These are phyloP conservation scores for Mucor irregularis DNA, from an alignment of 371 early-diverging fungal species.

Conservation along the genomic window DNA sequence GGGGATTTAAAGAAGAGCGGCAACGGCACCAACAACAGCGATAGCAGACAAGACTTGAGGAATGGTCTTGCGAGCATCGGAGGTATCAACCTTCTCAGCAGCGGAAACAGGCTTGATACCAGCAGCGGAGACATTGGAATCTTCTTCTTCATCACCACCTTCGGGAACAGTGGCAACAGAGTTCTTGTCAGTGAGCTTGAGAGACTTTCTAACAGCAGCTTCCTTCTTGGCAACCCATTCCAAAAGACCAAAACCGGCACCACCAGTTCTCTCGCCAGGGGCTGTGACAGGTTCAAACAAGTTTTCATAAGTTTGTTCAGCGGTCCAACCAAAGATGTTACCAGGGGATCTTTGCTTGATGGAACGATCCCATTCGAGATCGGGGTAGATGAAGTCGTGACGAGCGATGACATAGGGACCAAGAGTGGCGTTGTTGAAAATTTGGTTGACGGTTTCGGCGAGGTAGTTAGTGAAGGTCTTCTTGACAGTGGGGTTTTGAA, in stretches of 20 bases:
- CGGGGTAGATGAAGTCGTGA: constrained; percentile 51
- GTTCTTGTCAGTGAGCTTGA: neutral
- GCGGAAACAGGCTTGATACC: constrained; percentile 2
- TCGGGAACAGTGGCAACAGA: neutral
- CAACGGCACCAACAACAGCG: constrained; percentile 8
- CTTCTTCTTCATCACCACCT: neutral
- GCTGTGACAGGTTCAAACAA: constrained; percentile 38
- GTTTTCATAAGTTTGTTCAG: constrained; percentile 42
- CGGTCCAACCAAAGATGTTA: constrained; percentile 54
- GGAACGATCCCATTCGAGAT: constrained; percentile 56
- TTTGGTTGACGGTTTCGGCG: constrained; percentile 34
- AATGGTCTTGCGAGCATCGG: neutral
- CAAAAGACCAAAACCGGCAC: constrained; percentile 50
- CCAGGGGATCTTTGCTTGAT: constrained; percentile 59
- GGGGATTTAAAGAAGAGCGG: constrained; percentile 15
- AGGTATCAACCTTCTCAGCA: neutral
- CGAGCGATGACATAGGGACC: constrained; percentile 45
- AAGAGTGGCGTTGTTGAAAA: constrained; percentile 54
- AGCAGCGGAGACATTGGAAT: neutral
- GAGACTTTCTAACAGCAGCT: constrained; percentile 19
- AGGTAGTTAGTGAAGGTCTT: constrained; percentile 48
- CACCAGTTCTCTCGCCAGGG: constrained; percentile 31
- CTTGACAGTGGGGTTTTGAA: constrained; percentile 40
- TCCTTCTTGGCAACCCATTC: constrained; percentile 41
- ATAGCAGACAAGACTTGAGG: constrained; percentile 12